These are phyloP conservation scores for Aspergillus novofumigatus DNA, from an alignment of 2,329 filamentous ascomycete genomes.

Conservation along the genomic window DNA sequence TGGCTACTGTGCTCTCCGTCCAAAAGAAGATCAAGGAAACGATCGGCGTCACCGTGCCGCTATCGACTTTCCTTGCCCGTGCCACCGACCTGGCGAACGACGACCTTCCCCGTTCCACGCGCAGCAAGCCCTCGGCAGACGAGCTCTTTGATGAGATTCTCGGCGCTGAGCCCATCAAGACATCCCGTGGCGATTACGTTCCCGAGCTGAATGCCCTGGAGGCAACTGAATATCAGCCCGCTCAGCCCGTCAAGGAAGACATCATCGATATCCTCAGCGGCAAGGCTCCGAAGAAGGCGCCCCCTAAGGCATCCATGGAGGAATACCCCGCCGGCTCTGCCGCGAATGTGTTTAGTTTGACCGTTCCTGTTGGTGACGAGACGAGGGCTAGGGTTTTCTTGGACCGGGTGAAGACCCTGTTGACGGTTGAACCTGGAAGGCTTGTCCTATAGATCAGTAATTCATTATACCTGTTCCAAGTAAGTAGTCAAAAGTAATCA, in stretches of 20 bases:
- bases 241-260: constrained; percentile 56
- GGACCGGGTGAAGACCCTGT: constrained; percentile 75
- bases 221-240: constrained; percentile 27
- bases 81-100: constrained; percentile 86
- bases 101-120: constrained; percentile 66
- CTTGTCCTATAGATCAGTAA: constrained; percentile 52
- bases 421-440: constrained; percentile 75
- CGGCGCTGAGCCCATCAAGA: constrained; percentile 48
- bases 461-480: not conserved
- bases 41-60: constrained; percentile 73
- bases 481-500: not conserved
- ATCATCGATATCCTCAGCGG: constrained; percentile 77
- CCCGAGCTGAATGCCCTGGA: constrained; percentile 64
- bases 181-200: constrained; percentile 60
- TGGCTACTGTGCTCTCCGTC: constrained; percentile 71
- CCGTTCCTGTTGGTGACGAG: constrained; percentile 75
- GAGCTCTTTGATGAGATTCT: constrained; percentile 89
- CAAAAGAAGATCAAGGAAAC: constrained; percentile 75
- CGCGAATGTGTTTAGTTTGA: constrained; percentile 76
- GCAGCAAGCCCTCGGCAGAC: constrained; percentile 63
- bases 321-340: constrained; percentile 46
- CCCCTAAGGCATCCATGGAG: constrained; percentile 20
- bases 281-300: constrained; percentile 35
- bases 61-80: constrained; percentile 81
- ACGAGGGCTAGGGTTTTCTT: constrained; percentile 76